Conservation (phyloP, 148 eudicot genomes). For the Rhododendron williamsianum region DNA sequence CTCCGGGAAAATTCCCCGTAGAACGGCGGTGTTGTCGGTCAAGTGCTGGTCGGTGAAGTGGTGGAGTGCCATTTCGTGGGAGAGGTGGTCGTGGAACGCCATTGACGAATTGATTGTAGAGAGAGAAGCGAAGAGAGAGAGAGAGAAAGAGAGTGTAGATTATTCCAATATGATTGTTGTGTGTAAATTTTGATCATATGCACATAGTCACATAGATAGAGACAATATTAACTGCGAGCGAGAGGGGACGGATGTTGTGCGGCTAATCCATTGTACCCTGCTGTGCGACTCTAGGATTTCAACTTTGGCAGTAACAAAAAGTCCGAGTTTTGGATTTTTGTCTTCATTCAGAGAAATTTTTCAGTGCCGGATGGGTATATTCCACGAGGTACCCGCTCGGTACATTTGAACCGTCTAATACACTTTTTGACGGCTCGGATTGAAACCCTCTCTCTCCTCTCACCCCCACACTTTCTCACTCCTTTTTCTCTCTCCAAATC, state of each 20-base stretch:
- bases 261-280: background rate
- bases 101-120: constrained; percentile 8
- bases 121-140: constrained; percentile 12
- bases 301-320: too few species aligned
- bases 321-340: too few species aligned
- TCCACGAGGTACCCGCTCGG: too few species aligned
- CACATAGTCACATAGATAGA: constrained; percentile 5
- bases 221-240: constrained; percentile 5
- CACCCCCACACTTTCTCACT: too few species aligned
- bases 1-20: constrained; percentile 7
- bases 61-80: constrained; percentile 31
- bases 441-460: too few species aligned
- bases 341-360: too few species aligned
- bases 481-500: too few species aligned
- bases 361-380: too few species aligned
- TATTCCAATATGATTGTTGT: constrained; percentile 1
- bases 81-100: constrained; percentile 30
- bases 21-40: constrained; percentile 11
- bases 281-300: background rate
- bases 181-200: background rate
- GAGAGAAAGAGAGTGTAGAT: constrained; percentile 7
- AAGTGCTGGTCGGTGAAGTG: constrained; percentile 26
- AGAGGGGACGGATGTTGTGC: background rate
- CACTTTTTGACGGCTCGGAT: too few species aligned
- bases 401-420: too few species aligned